A percentile compares a stretch with the other conserved stretches of the same genome.
Conservation (phyloP, 2,329 filamentous ascomycete genomes). For the Apiospora kogelbergensis region DNA sequence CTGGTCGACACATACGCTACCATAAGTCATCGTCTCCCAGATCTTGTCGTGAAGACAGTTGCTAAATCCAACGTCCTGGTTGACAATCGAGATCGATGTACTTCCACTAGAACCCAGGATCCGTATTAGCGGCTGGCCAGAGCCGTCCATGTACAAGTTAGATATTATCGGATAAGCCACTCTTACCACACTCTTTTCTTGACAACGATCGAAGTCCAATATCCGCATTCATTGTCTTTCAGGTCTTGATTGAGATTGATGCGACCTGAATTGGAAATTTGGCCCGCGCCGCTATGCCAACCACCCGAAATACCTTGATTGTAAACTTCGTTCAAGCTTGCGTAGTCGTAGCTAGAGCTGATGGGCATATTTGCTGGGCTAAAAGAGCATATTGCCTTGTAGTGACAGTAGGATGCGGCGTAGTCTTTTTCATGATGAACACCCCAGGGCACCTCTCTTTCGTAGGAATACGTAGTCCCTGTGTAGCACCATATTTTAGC, state of each 20-base stretch:
- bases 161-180: no score
- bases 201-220: not conserved
- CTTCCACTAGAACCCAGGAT: not conserved
- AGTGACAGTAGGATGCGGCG: not conserved
- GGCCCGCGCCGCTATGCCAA: not conserved
- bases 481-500: not conserved
- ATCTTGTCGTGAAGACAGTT: not conserved
- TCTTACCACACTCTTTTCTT: not conserved
- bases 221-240: not conserved
- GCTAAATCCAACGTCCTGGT: not conserved
- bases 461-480: not conserved
- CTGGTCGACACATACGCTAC: not conserved
- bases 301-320: not conserved
- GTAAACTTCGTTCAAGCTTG: not conserved
- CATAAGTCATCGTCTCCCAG: not conserved
- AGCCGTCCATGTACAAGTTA: not conserved
- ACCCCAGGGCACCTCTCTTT: not conserved
- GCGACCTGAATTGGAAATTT: no score
- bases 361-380: no score
- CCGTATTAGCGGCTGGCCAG: not conserved
- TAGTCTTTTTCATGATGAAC: no score
- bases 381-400: no score
- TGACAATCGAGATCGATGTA: not conserved
- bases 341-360: not conserved
- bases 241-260: not conserved